Base-by-base conservation (phyloP, 108 stramenopile genomes). In the Cyclotella kingstonii region DNA sequence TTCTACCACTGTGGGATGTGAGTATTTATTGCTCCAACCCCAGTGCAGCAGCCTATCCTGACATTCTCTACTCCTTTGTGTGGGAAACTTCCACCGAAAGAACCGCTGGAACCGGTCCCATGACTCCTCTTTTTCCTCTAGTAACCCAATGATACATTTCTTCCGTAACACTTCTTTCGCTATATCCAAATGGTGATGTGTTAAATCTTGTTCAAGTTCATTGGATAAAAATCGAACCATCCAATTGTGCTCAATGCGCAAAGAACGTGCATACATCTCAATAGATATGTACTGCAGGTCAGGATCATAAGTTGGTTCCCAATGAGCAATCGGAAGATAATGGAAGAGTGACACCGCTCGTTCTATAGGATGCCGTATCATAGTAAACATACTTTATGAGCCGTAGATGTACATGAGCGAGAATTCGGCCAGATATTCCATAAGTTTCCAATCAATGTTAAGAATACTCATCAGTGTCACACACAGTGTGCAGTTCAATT, bases 111-210 rank as follows among this genome's bases (percentile, higher is more conserved):
- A 45, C 15, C 75, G 40, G 6, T 46, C 18, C 41, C 68, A 52
- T 2, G 43, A 47, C 26, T 76, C 61, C 8, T 48, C 54, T 15
- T 54, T 65, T 1, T 60, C 43, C n/a, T 51, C 35, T 29, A 64
- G 17, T 27, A 76, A 23, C 6, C 75, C 75, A 41, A 76, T 48
- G 7, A 76, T 31, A 23, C 41, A 51, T 49, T 76, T 76, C 14
- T 42, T 28, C 14, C 68, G 53, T 12, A 76, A 27, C 1, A 76
- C 45, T 48, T 63, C 54, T 45, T 76, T 76, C 3, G 75, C 75
- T 28, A 60, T 34, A 14, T 47, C 57, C n/a, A 76, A 26, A 54
- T 75, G 63, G 3, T 40, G 30, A 4, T 46, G 39, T 21, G 63
- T 75, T 3, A 75, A 23, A 17, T 59, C 48, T 14, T 42, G 45